phyloP scores from a whole-genome alignment of 2,329 filamentous ascomycete species.

The Venturia asperata region DNA sequence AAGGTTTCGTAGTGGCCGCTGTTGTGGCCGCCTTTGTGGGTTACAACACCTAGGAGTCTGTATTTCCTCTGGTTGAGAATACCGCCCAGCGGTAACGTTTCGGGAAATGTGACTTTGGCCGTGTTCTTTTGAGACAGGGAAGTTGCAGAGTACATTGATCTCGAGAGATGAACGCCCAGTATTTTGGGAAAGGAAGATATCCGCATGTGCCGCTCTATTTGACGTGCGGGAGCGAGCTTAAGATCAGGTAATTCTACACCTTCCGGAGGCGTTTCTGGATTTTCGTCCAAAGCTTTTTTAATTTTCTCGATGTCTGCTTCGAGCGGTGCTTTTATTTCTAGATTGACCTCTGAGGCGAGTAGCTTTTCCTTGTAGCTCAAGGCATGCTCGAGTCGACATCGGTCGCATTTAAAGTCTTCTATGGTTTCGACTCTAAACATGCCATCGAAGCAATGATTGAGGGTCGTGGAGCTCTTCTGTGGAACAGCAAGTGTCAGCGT shows the following conservation, averaged over 20 bases:
- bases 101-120: constrained; percentile 88
- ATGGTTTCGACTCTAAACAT: constrained; percentile 94
- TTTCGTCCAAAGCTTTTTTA: constrained; percentile 61
- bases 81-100: constrained; percentile 74
- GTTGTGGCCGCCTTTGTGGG: constrained; percentile 90
- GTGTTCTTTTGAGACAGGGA: constrained; percentile 82
- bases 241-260: constrained; percentile 69
- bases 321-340: constrained; percentile 41
- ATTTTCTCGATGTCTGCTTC: constrained; percentile 58
- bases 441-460: constrained; percentile 85
- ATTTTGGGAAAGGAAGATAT: constrained; percentile 85
- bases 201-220: constrained; percentile 79
- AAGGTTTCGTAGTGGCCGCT: constrained; percentile 98
- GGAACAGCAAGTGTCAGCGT: constrained; percentile 89
- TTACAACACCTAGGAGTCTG: constrained; percentile 77
- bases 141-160: constrained; percentile 79
- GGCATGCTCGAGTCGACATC: constrained; percentile 79
- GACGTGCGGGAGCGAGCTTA: constrained; percentile 68
- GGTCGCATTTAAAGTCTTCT: constrained; percentile 93
- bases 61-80: constrained; percentile 73
- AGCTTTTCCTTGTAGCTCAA: constrained; percentile 50
- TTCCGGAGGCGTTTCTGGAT: constrained; percentile 65
- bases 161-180: constrained; percentile 82
- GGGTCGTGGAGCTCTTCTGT: constrained; percentile 65
- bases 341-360: constrained; percentile 21